Base-by-base conservation (phyloP, 164 flowering plant genomes). In the Sedum album region DNA sequence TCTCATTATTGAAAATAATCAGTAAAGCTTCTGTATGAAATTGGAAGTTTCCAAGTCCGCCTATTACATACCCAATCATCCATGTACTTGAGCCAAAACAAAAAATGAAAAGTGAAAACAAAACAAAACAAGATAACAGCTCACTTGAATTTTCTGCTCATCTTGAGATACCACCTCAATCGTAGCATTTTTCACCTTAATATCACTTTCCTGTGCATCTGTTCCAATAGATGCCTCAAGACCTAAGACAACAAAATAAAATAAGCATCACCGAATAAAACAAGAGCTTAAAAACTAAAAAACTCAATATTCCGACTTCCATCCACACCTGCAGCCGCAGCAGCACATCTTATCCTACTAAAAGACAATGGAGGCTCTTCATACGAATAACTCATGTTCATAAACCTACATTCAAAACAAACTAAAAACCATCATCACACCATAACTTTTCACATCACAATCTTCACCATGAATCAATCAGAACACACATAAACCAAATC, bases 141-240 rank as follows among this genome's bases (percentile, higher is more conserved):
- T 81, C 68, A 89, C 95, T 68, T 83, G 82, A 20, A 87, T 75
- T 76, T 73, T 82, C 36, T 81, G 76, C 60, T 79, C 84, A 49
- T 84, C 80, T 60, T 76, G 77, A 48, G 87, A 87, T 68, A 84
- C 92, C 28, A 85, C 78, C 67, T 76, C 79, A 69, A 86, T 69
- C 70, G 79, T 78, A 11, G 83, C 87, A 65, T 76, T n/a, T n/a
- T n/a, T 73, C 70, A 84, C 46, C 5, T 60, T 69, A 41, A 81
- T 25, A 28, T 65, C 72, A 72, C 75, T 70, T 15, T 70, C 87
- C 65, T 78, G 79, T 30, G 80, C 44, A 66, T 55, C 61, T 25
- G 18, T 26, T 10, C 18, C 61, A 26, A 80, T 75, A 28, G 90
- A 78, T 71, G 85, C 80, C 80, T 87, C 86, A 31, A 83, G 55